Evolutionary conservation across 2,329 filamentous ascomycete species (phyloP).

Genomic region (Epichloe coenophiala): DNA sequence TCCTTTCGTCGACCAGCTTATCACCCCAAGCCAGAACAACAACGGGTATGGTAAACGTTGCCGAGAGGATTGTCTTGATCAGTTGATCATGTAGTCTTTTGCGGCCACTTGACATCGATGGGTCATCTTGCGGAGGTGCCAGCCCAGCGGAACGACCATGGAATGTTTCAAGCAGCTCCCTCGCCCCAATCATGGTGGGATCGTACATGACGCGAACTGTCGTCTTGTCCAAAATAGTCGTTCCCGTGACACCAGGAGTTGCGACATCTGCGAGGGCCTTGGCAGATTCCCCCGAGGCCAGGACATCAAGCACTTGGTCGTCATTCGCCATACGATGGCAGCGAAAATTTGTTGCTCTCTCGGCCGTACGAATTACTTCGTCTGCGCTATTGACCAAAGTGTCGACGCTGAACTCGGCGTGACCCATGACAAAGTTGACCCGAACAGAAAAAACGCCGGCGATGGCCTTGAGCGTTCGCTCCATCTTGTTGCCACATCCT

Average conservation of each 20-base stretch:
- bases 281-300: conserved; percentile 10
- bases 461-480: conserved; percentile 13
- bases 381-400: conserved; percentile 11
- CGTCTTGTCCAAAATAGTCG: conserved; percentile 15
- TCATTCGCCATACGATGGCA: conserved; percentile 13
- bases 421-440: conserved; percentile 26
- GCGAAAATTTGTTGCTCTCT: conserved; percentile 18
- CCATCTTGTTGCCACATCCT: conserved; percentile 22
- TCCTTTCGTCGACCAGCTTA: conserved; percentile 9
- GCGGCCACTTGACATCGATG: conserved; percentile 16
- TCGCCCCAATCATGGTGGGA: conserved; percentile 19
- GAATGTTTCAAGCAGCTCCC: conserved; percentile 14
- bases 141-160: conserved; percentile 11
- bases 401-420: conserved; percentile 20
- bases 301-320: conserved; percentile 17
- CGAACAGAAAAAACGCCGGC: conserved; percentile 18
- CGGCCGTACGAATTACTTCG: conserved; percentile 14
- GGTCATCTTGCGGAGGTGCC: conserved; percentile 19
- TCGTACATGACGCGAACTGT: conserved; percentile 21
- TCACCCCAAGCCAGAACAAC: conserved; percentile 20
- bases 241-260: conserved; percentile 14
- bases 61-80: conserved; percentile 17
- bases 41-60: conserved; percentile 20
- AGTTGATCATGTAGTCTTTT: conserved; percentile 19
- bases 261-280: conserved; percentile 10